Evolutionary conservation across 2,329 filamentous ascomycete species (phyloP).

Genomic region (Penicillium sp.): DNA sequence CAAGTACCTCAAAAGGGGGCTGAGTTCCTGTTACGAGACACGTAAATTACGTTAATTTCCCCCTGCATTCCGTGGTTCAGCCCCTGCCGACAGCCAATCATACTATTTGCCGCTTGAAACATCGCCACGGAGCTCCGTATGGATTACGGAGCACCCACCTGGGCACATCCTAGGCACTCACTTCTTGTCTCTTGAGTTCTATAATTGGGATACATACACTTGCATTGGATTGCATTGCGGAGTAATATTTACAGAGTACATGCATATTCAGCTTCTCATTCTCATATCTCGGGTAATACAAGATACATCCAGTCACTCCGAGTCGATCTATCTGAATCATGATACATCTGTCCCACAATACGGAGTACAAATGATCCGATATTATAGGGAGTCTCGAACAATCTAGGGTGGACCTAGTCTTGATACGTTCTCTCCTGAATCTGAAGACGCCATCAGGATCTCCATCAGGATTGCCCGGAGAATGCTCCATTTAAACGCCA

Average conservation of each 20-base stretch:
- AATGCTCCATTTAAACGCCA: slow-evolving; percentile 2
- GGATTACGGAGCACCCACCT: not conserved
- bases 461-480: not conserved
- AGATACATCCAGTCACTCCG: not conserved
- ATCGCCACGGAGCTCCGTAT: not conserved
- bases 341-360: not conserved
- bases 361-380: not conserved
- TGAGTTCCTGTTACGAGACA: slow-evolving; percentile 3
- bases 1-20: not conserved
- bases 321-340: not conserved
- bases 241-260: not conserved
- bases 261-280: not conserved
- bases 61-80: slow-evolving; percentile 15
- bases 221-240: not conserved
- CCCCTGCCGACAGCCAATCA: not conserved
- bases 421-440: not conserved
- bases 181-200: not conserved
- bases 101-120: not conserved
- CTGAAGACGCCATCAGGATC: not conserved
- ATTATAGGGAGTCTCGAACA: slow-evolving; percentile 4
- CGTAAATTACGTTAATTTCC: slow-evolving; percentile 10
- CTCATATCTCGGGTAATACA: not conserved
- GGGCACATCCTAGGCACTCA: not conserved
- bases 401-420: not conserved
- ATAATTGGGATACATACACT: not conserved